phyloP scores from a whole-genome alignment of 169 alveolate genomes.

The Babesia bovis region DNA sequence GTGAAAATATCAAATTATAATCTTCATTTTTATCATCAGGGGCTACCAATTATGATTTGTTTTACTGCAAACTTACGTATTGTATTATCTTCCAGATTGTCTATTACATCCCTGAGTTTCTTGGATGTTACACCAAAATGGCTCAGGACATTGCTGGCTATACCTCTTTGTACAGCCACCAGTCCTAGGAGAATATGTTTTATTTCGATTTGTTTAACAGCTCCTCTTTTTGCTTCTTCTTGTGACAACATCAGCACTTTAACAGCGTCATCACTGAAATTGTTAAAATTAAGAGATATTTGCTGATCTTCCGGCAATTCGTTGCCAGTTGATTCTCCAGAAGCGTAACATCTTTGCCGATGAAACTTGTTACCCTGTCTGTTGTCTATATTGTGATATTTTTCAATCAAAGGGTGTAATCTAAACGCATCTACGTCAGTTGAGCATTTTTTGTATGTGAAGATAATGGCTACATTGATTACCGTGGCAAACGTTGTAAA shows the following conservation, averaged over 20 bases:
- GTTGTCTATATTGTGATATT: slow-evolving; percentile 4
- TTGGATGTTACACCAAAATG: slow-evolving; percentile 41
- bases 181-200: slow-evolving; percentile 62
- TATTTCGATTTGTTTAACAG: slow-evolving; percentile 24
- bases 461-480: neutral
- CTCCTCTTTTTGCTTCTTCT: slow-evolving; percentile 56
- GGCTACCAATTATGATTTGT: neutral
- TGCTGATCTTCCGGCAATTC: neutral
- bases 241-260: slow-evolving; percentile 66
- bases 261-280: slow-evolving; percentile 63
- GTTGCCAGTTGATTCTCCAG: slow-evolving; percentile 3
- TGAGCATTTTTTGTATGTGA: neutral
- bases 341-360: slow-evolving; percentile 7
- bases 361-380: neutral
- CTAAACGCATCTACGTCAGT: slow-evolving; percentile 16
- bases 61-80: neutral
- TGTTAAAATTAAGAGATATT: slow-evolving; percentile 33
- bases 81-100: neutral
- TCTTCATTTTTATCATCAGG: neutral
- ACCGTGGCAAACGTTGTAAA: slow-evolving; percentile 6
- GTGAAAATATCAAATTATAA: slow-evolving; percentile 26
- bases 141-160: slow-evolving; percentile 31
- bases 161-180: slow-evolving; percentile 43
- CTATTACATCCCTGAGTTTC: slow-evolving; percentile 23
- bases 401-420: neutral